phyloP scores from a whole-genome alignment of 352 stramenopile species.

The Pythium sp. region DNA sequence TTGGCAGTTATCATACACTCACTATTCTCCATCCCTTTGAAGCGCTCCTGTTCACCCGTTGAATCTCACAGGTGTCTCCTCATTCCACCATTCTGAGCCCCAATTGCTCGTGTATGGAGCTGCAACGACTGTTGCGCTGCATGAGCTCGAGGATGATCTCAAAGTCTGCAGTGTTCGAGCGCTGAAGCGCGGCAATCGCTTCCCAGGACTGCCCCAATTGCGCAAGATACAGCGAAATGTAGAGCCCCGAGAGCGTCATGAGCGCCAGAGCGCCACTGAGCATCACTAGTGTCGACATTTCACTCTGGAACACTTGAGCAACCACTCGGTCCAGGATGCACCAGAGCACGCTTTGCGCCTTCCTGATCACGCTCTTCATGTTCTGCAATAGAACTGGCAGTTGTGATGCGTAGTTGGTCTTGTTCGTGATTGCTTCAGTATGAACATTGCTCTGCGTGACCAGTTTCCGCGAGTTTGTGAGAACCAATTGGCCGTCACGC shows the following conservation, averaged over 20 bases:
- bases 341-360: neutral
- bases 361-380: neutral
- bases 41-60: neutral
- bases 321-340: neutral
- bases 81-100: neutral
- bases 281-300: neutral
- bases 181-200: neutral
- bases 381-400: neutral
- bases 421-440: neutral
- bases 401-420: neutral
- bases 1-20: neutral
- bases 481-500: neutral
- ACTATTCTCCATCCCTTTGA: neutral
- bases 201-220: conserved; percentile 6
- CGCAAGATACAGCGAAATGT: neutral
- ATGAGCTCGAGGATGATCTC: neutral
- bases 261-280: neutral
- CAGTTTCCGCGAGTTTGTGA: neutral
- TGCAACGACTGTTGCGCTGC: neutral
- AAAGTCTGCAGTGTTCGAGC: neutral
- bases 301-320: neutral
- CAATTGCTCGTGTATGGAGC: too few species aligned
- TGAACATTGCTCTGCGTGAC: neutral
- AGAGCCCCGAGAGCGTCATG: neutral
- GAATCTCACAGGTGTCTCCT: neutral